Conservation (phyloP, 306 rosid species). For the Citrullus mucosospermus region DNA sequence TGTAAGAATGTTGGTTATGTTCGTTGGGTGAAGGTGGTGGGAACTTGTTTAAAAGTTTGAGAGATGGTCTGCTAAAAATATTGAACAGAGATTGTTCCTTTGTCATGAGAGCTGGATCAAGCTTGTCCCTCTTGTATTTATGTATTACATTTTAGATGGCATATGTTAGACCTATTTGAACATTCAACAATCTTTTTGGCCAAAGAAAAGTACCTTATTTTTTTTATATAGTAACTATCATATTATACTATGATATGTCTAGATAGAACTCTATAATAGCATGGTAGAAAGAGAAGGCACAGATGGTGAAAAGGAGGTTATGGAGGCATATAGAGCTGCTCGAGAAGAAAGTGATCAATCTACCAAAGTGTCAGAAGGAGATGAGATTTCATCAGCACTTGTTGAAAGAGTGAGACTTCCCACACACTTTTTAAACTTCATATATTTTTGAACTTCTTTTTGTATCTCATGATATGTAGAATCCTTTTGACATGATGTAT, state of each 20-base stretch:
- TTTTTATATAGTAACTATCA: background rate
- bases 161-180: no score
- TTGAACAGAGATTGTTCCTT: no score
- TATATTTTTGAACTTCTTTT: background rate
- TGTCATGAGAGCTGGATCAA: no score
- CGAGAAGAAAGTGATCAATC: constrained; percentile 48
- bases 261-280: constrained; percentile 90
- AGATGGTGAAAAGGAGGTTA: constrained; percentile 51
- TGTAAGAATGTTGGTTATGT: no score
- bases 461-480: background rate
- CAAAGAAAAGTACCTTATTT: background rate
- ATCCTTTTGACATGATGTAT: background rate
- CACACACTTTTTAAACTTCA: background rate
- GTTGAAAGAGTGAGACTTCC: constrained; percentile 46
- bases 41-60: no score
- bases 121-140: no score
- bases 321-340: constrained; percentile 81
- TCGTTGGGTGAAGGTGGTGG: no score
- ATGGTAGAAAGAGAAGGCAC: constrained; percentile 69
- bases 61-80: no score
- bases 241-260: constrained; percentile 7
- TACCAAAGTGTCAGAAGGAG: constrained; percentile 34
- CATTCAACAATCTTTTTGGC: no score
- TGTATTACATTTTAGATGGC: no score
- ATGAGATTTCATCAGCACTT: constrained; percentile 76